A percentile compares a stretch with the other conserved stretches of the same genome.
Evolutionary conservation across 2,329 filamentous ascomycete species (phyloP).

Genomic region (Venturia aucupariae): DNA sequence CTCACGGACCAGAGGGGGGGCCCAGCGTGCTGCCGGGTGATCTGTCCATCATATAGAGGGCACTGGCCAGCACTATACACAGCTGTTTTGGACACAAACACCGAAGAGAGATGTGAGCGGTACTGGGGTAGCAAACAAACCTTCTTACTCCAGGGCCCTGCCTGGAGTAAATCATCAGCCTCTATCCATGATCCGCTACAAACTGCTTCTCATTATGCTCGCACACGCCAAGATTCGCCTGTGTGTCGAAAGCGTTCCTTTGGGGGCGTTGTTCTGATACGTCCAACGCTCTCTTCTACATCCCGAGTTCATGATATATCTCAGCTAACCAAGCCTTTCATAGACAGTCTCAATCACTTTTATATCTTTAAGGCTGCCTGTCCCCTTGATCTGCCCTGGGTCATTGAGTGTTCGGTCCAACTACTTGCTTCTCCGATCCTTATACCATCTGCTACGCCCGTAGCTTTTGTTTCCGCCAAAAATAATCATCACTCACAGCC

Average conservation of each 20-base stretch:
- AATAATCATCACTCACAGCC: not conserved
- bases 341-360: not conserved
- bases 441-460: not conserved
- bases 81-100: constrained; percentile 2
- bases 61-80: constrained; percentile 2
- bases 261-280: not conserved
- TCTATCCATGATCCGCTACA: constrained; percentile 3
- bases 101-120: not conserved
- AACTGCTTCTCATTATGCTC: constrained; percentile 5
- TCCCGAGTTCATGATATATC: not conserved
- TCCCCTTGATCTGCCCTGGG: not conserved
- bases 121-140: not conserved
- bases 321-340: not conserved
- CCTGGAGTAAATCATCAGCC: constrained; percentile 2
- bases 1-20: not conserved
- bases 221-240: constrained; percentile 6
- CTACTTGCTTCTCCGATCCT: not conserved
- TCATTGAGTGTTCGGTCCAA: not conserved
- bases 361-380: not conserved
- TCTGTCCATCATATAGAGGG: not conserved
- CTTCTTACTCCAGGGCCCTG: constrained; percentile 12
- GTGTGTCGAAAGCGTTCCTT: constrained; percentile 1
- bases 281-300: not conserved
- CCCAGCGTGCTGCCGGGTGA: constrained; percentile 2
- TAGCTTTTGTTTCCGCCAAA: not conserved